Conservation (phyloP, 176 grass and related monocot genomes). For the Oryza brachyantha region DNA sequence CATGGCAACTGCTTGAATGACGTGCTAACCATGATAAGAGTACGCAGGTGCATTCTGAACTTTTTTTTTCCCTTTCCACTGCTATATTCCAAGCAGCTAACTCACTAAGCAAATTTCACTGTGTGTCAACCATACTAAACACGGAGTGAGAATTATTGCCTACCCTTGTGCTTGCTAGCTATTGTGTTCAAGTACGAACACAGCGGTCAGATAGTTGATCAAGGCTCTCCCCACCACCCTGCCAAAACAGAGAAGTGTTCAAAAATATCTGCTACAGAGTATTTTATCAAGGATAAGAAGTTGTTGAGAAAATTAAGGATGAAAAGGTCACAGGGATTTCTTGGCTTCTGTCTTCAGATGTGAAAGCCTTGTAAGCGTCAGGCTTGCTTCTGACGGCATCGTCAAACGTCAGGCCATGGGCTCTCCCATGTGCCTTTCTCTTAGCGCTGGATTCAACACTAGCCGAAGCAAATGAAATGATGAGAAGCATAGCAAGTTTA, state of each 20-base stretch:
- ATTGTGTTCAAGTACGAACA: conserved; percentile 60
- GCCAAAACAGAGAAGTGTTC: background rate
- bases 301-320: background rate
- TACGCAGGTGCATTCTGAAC: background rate
- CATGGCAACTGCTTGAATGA: background rate
- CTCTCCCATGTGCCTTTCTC: conserved; percentile 75
- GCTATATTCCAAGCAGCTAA: background rate
- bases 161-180: conserved; percentile 62
- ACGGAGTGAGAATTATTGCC: background rate
- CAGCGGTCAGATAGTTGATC: conserved; percentile 57
- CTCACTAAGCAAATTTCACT: background rate
- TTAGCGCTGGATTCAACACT: conserved; percentile 41
- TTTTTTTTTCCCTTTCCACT: background rate
- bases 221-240: conserved; percentile 86
- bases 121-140: background rate
- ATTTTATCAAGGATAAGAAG: background rate
- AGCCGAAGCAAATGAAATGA: conserved; percentile 34
- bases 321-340: conserved; percentile 57
- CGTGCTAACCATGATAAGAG: background rate
- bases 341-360: conserved; percentile 34
- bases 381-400: conserved; percentile 54
- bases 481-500: background rate
- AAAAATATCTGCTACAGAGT: background rate
- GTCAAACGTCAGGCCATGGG: conserved; percentile 46
- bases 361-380: conserved; percentile 46